phyloP scores from a whole-genome alignment of 1,139 yeast species.

The Pichia sp. region DNA sequence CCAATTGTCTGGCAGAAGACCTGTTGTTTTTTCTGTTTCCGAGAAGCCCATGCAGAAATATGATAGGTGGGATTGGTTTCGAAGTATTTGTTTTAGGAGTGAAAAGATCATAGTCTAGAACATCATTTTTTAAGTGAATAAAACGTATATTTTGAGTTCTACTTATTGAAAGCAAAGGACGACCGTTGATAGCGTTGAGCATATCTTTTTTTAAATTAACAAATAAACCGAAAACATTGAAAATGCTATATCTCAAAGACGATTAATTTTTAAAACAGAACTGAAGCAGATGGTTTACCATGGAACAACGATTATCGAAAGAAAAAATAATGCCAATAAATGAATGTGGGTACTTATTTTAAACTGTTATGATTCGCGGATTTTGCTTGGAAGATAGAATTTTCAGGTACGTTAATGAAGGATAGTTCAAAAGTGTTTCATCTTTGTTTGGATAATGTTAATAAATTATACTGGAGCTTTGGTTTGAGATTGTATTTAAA shows the following conservation, averaged over 20 bases:
- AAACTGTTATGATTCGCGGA: too few species aligned
- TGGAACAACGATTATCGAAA: too few species aligned
- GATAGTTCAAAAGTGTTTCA: neutral
- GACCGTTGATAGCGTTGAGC: neutral
- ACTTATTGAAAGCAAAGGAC: neutral
- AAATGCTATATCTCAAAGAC: too few species aligned
- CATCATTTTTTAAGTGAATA: neutral
- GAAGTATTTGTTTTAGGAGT: slow-evolving; percentile 17
- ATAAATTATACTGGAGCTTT: too few species aligned
- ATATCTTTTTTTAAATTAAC: neutral
- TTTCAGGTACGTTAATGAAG: too few species aligned
- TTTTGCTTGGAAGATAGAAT: too few species aligned
- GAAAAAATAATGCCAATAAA: too few species aligned
- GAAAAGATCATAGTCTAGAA: slow-evolving; percentile 21
- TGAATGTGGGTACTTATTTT: too few species aligned
- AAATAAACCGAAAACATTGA: too few species aligned
- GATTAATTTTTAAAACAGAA: too few species aligned
- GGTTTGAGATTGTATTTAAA: too few species aligned
- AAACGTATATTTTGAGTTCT: neutral
- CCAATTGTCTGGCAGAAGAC: slow-evolving; percentile 52
- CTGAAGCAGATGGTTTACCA: too few species aligned
- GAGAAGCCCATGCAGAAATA: slow-evolving; percentile 82
- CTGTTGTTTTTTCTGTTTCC: slow-evolving; percentile 78
- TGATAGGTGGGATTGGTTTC: slow-evolving; percentile 41
- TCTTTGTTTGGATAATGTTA: neutral